Evolutionary conservation across 108 stramenopile species (phyloP).

Genomic region (Craspedostauros australis): DNA sequence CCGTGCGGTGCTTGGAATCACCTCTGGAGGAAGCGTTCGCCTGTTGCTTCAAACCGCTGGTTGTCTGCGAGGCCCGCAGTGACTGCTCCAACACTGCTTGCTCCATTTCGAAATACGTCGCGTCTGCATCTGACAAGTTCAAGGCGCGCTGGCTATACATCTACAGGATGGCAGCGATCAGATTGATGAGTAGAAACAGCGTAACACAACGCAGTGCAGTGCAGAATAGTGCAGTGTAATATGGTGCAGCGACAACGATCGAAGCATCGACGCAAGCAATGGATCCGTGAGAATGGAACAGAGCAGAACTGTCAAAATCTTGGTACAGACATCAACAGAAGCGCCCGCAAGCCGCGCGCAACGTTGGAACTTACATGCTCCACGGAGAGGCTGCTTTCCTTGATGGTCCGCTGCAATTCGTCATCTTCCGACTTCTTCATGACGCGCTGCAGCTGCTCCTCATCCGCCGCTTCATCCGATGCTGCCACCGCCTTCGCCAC

Average conservation of each 20-base stretch:
- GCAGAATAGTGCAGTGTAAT: no score
- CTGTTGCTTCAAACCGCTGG: no score
- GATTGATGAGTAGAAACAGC: neutral
- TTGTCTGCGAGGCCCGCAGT: slow-evolving; percentile 51
- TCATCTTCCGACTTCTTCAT: slow-evolving; percentile 47
- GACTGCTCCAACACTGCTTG: slow-evolving; percentile 69
- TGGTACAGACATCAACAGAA: no score
- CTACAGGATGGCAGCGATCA: neutral
- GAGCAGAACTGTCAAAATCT: neutral
- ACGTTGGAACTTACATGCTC: slow-evolving; percentile 18
- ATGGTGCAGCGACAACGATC: neutral
- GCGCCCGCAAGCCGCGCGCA: neutral
- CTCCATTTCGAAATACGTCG: slow-evolving; percentile 77
- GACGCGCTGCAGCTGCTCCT: slow-evolving; percentile 41
- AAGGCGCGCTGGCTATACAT: slow-evolving; percentile 59
- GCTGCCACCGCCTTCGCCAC: slow-evolving; percentile 60
- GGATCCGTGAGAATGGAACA: neutral
- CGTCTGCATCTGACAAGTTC: slow-evolving; percentile 66
- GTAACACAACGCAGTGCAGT: neutral
- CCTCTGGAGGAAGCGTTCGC: no score
- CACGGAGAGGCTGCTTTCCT: slow-evolving; percentile 31
- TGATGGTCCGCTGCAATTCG: slow-evolving; percentile 47
- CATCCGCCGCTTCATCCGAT: slow-evolving; percentile 46
- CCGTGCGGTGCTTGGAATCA: no score
- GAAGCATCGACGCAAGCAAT: neutral